phyloP scores from a whole-genome alignment of 805 yeast genomes.

The Naumovozyma dairenensis region DNA sequence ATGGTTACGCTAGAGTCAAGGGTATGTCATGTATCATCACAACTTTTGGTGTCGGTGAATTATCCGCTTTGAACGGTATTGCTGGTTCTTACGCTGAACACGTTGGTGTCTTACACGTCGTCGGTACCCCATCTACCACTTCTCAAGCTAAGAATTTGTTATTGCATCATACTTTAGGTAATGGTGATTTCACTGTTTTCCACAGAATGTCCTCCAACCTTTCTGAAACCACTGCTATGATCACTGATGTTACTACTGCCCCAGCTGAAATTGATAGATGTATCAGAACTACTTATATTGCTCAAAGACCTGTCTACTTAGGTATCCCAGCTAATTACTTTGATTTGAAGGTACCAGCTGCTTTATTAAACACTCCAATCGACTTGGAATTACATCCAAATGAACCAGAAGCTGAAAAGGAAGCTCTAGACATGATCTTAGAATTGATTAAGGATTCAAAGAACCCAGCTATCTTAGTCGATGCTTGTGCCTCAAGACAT shows the following conservation, averaged over 20 bases:
- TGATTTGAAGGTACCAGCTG: constrained; percentile 43
- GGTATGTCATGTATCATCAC: constrained; percentile 64
- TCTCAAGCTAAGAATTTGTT: constrained; percentile 62
- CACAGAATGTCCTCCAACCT: constrained; percentile 59
- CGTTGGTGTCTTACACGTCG: constrained; percentile 73
- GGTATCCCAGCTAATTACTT: constrained; percentile 69
- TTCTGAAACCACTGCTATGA: constrained; percentile 46
- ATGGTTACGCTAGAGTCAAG: constrained; percentile 75
- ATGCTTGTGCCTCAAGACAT: constrained; percentile 74
- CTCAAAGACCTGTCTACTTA: constrained; percentile 65
- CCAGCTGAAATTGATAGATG: constrained; percentile 56
- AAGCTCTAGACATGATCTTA: constrained; percentile 40
- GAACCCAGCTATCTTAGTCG: constrained; percentile 61
- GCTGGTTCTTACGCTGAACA: constrained; percentile 86
- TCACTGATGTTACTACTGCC: constrained; percentile 50
- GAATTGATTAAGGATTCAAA: constrained; percentile 40
- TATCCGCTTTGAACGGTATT: constrained; percentile 71
- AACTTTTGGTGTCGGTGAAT: constrained; percentile 85
- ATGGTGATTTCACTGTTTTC: constrained; percentile 63
- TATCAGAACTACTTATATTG: constrained; percentile 49
- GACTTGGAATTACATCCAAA: constrained; percentile 43
- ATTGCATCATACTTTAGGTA: constrained; percentile 68
- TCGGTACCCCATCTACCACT: constrained; percentile 70
- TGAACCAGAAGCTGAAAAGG: constrained; percentile 45
- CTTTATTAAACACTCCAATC: constrained; percentile 47